Percentiles rank a stretch among this genome's conserved stretches.
Evolutionary conservation across 2,329 filamentous ascomycete genomes (phyloP).

Genomic region (Botrytis elliptica): DNA sequence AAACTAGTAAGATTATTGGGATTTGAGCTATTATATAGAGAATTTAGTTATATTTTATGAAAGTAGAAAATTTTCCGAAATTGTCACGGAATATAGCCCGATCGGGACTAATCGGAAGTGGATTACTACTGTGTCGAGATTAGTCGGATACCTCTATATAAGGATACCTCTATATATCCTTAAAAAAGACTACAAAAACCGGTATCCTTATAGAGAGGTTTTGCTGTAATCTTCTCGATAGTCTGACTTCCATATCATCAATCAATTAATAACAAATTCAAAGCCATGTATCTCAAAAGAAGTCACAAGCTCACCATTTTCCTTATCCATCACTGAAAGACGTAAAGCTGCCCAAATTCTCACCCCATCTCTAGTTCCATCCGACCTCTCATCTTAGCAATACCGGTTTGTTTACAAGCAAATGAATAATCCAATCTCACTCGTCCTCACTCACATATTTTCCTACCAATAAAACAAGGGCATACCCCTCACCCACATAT

Average conservation of each 20-base stretch:
- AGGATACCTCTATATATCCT: too few relatives aligned
- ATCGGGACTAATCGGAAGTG: too few relatives aligned
- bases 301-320: conserved; percentile 5
- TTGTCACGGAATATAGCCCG: too few relatives aligned
- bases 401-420: background rate
- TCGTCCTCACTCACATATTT: background rate
- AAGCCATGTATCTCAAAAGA: background rate
- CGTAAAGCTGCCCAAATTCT: conserved; percentile 1
- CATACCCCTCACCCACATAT: background rate
- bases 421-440: background rate
- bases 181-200: too few relatives aligned
- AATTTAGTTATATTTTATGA: too few relatives aligned
- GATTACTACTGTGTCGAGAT: too few relatives aligned
- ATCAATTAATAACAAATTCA: conserved; percentile 2
- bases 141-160: too few relatives aligned
- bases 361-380: background rate
- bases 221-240: background rate
- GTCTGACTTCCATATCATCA: background rate
- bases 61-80: too few relatives aligned
- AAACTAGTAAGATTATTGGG: too few relatives aligned
- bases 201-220: too few relatives aligned
- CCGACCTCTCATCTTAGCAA: background rate
- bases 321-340: background rate
- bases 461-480: background rate
- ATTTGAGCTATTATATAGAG: too few relatives aligned